Evolutionary conservation across 352 stramenopile genomes (phyloP).

Genomic region (Pythium pyrilobum): DNA sequence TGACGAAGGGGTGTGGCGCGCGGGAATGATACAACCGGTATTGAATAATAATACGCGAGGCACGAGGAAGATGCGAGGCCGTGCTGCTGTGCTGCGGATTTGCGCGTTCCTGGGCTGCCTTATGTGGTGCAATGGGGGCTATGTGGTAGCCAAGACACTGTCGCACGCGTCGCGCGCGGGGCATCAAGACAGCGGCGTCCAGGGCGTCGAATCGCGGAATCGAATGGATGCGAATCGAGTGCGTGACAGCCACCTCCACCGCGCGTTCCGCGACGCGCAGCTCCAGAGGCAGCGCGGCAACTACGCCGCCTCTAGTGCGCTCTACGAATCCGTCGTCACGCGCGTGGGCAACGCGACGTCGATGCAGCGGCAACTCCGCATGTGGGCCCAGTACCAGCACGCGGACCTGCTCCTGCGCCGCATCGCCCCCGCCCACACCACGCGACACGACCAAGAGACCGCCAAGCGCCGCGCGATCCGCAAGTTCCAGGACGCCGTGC

Average conservation of each 20-base stretch:
- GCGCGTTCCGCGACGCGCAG: not conserved
- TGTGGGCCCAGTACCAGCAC: constrained; percentile 14
- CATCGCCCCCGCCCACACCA: not conserved
- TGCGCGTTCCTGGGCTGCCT: no score
- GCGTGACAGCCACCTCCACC: no score
- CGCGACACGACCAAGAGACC: not conserved
- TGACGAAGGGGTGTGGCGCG: not conserved
- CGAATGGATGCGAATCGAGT: no score
- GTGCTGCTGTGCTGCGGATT: no score
- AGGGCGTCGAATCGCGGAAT: no score
- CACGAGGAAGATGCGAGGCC: no score
- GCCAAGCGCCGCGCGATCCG: not conserved
- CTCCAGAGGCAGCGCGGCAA: not conserved
- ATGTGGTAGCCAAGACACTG: not conserved
- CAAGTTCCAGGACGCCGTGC: constrained; percentile 8
- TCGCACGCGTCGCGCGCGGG: no score
- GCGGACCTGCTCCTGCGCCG: constrained; percentile 4
- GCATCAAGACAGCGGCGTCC: no score
- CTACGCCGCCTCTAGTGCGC: not conserved
- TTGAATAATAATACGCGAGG: no score
- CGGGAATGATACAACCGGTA: not conserved
- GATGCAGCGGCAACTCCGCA: not conserved
- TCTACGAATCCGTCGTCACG: not conserved
- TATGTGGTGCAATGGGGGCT: no score
- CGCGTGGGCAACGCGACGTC: not conserved